Base-by-base conservation (phyloP, 1,284 basidiomycete species). In the Cryptococcus neoformans region DNA sequence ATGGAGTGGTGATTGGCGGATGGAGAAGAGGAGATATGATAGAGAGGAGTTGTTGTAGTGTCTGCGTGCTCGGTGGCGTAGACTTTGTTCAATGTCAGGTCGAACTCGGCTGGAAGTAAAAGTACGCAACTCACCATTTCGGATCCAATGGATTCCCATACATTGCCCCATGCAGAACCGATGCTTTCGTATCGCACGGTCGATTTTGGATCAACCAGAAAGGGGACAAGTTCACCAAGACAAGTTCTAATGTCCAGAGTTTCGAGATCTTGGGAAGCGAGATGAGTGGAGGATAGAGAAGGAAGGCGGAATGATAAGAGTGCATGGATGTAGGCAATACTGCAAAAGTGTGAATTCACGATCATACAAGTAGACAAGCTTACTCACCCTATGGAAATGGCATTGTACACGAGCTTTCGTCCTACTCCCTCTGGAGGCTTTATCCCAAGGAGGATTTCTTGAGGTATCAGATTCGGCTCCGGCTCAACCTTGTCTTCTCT, bases 241-340 rank as follows among this genome's bases (percentile, higher is more conserved):
- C 70, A 67, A 2, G 40, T 37, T 48, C 62, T 62, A 11, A 73
- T 40, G 7, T 72, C 67, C 7, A 45, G 16, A 5, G 57, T n/a
- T 7, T 53, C 37, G 7, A 58, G 12, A 11, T 42, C 44, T 17
- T 58, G 47, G 2, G 39, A 45, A 2, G 41, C 12, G 10, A 69
- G 59, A 37, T 65, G 57, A 0, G 39, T 36, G 0, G 51, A 17
- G 4, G 57, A 49, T 0, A 78, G 64, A 5, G 69, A 69, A 6
- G 72, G 70, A 1, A 77, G 60, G 8, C 72, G 62, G 54, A 63
- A 61, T 0, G 68, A 68, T 2, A 75, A 59, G 4, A 75, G 56
- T 2, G 60, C 58, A 44, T 76, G 74, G 10, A 73, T 10, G 53
- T 78, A 78, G 0, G 72, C 74, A 9, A 78, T 38, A 39, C 76